These are phyloP conservation scores for Eucalyptus viminalis DNA, from an alignment of 345 rosid species.

Conservation along the genomic window DNA sequence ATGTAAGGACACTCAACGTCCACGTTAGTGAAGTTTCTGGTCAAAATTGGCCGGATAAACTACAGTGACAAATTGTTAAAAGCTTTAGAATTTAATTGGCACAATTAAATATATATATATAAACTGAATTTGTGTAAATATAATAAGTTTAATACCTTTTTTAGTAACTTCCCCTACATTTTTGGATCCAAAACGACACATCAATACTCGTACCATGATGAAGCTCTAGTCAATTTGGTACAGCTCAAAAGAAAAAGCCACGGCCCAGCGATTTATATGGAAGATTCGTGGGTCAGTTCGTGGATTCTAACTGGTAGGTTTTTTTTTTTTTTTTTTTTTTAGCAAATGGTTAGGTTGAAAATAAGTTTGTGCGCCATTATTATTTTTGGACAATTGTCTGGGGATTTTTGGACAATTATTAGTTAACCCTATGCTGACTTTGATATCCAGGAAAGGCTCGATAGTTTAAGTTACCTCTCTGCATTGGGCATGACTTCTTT, in stretches of 20 bases:
- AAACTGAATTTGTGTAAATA: too few species aligned
- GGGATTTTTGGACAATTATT: not conserved
- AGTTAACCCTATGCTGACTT: not conserved
- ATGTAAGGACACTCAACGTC: rapidly evolving
- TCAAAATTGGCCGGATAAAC: rapidly evolving
- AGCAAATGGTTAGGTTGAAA: not conserved
- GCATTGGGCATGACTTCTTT: not conserved
- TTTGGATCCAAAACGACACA: not conserved
- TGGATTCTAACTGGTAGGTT: not conserved
- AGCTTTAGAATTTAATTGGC: rapidly evolving
- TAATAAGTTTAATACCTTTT: too few species aligned
- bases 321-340: too few species aligned
- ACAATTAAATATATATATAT: too few species aligned
- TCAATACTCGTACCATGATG: not conserved
- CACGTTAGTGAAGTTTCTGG: rapidly evolving
- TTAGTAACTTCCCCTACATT: not conserved
- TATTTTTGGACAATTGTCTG: not conserved
- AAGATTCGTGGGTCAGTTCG: not conserved
- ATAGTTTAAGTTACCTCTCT: not conserved
- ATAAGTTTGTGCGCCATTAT: not conserved
- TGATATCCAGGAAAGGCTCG: not conserved
- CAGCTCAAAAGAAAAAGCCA: not conserved
- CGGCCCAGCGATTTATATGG: not conserved
- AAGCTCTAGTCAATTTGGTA: not conserved
- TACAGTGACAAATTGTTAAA: rapidly evolving